These are phyloP conservation scores for Nepenthes gracilis DNA, from an alignment of 148 eudicot species.

Conservation along the genomic window DNA sequence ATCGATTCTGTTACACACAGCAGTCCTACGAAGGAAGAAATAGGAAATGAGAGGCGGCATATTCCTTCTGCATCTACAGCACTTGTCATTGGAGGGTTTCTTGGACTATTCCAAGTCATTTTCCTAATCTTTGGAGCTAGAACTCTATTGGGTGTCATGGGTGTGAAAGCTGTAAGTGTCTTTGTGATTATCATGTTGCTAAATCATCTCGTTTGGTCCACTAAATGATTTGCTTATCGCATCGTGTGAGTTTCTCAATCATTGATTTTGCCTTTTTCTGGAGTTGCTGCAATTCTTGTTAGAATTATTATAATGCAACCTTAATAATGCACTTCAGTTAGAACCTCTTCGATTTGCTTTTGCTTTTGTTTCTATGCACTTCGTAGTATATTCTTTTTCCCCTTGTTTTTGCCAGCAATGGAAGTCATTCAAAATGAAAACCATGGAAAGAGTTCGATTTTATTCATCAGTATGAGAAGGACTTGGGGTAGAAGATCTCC, in stretches of 20 bases:
- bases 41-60: constrained; percentile 9
- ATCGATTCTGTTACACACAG: background rate
- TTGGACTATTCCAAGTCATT: constrained; percentile 26
- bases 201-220: background rate
- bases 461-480: too few relatives aligned
- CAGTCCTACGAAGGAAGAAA: background rate
- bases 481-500: too few relatives aligned
- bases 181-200: background rate
- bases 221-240: background rate
- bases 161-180: constrained; percentile 20
- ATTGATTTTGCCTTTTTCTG: background rate
- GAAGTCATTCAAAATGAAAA: too few relatives aligned
- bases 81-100: constrained; percentile 19
- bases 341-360: too few relatives aligned
- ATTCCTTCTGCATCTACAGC: constrained; percentile 32
- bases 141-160: constrained; percentile 20
- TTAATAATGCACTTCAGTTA: too few relatives aligned
- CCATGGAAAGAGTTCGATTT: too few relatives aligned
- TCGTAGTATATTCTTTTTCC: too few relatives aligned
- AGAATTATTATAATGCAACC: too few relatives aligned
- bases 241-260: background rate
- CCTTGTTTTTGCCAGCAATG: too few relatives aligned
- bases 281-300: background rate
- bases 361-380: too few relatives aligned
- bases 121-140: constrained; percentile 21